Evolutionary conservation across 2,329 filamentous ascomycete species (phyloP), one percentile per base, ranked within the genome.

Genomic region (Alternaria sp.): DNA sequence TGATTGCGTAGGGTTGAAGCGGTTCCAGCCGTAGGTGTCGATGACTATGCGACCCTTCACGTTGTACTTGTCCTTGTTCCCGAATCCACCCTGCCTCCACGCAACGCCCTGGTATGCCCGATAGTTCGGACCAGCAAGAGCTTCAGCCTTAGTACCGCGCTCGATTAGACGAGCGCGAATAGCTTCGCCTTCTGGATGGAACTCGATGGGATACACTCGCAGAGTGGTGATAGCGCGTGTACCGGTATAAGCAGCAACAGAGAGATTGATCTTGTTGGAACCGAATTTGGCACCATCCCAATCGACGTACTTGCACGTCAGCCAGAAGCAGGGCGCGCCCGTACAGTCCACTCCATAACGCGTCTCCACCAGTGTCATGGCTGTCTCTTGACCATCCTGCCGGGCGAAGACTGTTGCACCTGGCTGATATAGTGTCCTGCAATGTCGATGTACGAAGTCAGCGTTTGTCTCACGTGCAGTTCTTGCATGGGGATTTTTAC

Each of bases 11-110:
- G 82, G 80, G 36, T 83, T 79, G 70, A 83, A 84, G 2, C 71
- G 72, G 39, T 77, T 86, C 86, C 54, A 85, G 36, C 82, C 83
- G 33, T 82, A 79, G 0, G 79, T 79, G 59, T 86, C 84, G 44
- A 86, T 81, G 40, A 85, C 79, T 26, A 86, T 79, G 21, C 82
- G 48, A 31, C 81, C 80, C 56, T 81, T 81, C 58, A 84, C 70
- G 56, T 74, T 77, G 58, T 77, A 78, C 58, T 80, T 80, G 60
- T 80, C 77, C 58, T 72, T 76, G 14, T 63, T 65, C 4, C 72
- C 72, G 28, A 75, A 72, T 5, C 69, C 61, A 5, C 75, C 74
- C 5, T 74, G 65, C 26, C 69, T 70, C 78, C 77, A 81, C 8
- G 65, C 73, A 14, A 81, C 65, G 5, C 83, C 83, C 28, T 81